phyloP scores from a whole-genome alignment of 495 filamentous ascomycete genomes.

The Glarea lozoyensis region DNA sequence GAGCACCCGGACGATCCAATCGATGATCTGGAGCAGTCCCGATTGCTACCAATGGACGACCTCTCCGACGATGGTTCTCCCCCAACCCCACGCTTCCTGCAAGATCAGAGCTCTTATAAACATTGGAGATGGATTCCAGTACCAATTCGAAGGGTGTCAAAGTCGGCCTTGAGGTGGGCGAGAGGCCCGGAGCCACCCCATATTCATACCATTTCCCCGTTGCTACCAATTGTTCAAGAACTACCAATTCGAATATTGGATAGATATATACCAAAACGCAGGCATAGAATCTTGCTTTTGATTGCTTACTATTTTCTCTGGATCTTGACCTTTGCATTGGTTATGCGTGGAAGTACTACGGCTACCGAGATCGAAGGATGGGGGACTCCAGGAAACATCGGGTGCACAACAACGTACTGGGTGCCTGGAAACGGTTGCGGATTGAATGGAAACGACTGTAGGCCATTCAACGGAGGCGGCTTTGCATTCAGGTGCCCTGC shows the following conservation, averaged over 20 bases:
- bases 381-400: conserved; percentile 54
- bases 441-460: conserved; percentile 67
- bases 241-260: conserved; percentile 56
- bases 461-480: conserved; percentile 63
- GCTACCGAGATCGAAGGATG: conserved; percentile 60
- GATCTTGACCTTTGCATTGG: conserved; percentile 61
- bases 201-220: conserved; percentile 54
- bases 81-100: conserved; percentile 30
- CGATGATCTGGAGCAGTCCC: conserved; percentile 11
- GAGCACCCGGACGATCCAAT: conserved; percentile 21
- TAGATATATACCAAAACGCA: conserved; percentile 51
- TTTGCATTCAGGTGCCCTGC: conserved; percentile 75
- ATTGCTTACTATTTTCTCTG: conserved; percentile 57
- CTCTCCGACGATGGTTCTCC: conserved; percentile 19
- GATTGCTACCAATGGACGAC: conserved; percentile 16
- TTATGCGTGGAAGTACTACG: conserved; percentile 54
- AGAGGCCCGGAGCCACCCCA: conserved; percentile 59
- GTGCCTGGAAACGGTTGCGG: conserved; percentile 64
- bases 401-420: conserved; percentile 62
- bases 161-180: conserved; percentile 51
- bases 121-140: conserved; percentile 39
- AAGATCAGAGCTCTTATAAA: conserved; percentile 26
- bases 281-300: conserved; percentile 49
- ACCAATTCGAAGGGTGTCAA: conserved; percentile 30
- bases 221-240: conserved; percentile 62